These are phyloP conservation scores for Penicillium griseofulvum DNA, from an alignment of 2,329 filamentous ascomycete species.

Conservation along the genomic window DNA sequence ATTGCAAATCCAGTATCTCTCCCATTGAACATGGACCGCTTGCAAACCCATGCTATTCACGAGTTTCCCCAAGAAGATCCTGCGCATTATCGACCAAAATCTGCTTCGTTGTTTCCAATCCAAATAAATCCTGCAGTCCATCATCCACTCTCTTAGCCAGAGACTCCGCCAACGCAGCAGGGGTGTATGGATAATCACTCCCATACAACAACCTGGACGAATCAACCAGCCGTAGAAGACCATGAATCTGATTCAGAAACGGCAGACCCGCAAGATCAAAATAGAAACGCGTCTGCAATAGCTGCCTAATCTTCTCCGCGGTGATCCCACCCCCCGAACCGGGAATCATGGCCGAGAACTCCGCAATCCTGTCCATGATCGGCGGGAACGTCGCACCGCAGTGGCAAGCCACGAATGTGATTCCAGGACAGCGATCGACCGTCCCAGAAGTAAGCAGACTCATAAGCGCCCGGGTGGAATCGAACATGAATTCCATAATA, in stretches of 20 bases:
- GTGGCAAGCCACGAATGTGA: constrained; percentile 25
- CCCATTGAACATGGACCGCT: neutral
- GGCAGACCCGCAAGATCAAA: constrained; percentile 55
- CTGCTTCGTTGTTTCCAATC: neutral
- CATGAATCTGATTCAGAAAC: constrained; percentile 51
- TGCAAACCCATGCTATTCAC: neutral
- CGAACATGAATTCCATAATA: constrained; percentile 30
- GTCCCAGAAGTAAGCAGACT: constrained; percentile 25
- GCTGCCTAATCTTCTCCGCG: constrained; percentile 12
- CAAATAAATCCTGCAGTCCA: constrained; percentile 24
- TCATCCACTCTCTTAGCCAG: constrained; percentile 44
- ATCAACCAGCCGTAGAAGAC: constrained; percentile 45
- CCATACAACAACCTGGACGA: constrained; percentile 52
- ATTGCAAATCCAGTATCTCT: neutral
- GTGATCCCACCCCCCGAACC: constrained; percentile 2
- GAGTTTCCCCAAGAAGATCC: neutral
- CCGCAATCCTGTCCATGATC: constrained; percentile 20
- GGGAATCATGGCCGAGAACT: constrained; percentile 13
- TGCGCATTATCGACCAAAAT: constrained; percentile 14
- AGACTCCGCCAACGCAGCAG: constrained; percentile 24
- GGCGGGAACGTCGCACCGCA: constrained; percentile 35
- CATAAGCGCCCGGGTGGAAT: constrained; percentile 25
- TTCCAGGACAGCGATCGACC: constrained; percentile 18
- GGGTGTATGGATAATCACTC: constrained; percentile 54
- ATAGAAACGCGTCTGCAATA: constrained; percentile 44